Conservation (phyloP, 75 land plant genomes). For the Isoetes taiwanensis region DNA sequence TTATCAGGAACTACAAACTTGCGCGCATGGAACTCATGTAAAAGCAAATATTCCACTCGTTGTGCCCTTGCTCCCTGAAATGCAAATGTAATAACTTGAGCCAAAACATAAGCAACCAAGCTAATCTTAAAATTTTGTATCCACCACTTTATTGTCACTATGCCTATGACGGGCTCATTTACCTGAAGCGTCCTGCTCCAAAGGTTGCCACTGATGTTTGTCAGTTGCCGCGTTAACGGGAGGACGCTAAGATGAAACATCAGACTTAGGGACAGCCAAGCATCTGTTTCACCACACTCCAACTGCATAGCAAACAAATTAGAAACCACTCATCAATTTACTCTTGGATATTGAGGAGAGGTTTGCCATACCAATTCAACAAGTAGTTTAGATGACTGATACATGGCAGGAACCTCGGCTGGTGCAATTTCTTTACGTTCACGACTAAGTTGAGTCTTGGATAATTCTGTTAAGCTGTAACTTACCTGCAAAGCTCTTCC, state of each 20-base stretch:
- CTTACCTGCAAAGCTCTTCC: conserved; percentile 47
- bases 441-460: conserved; percentile 72
- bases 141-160: neutral
- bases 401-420: conserved; percentile 74
- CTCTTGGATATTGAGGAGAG: neutral
- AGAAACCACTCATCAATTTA: neutral
- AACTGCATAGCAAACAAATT: conserved; percentile 29
- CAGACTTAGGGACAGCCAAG: conserved; percentile 84
- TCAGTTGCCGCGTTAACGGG: conserved; percentile 93
- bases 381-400: conserved; percentile 44
- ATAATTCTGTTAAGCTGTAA: conserved; percentile 82
- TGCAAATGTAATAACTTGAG: too few relatives aligned
- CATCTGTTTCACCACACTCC: conserved; percentile 90
- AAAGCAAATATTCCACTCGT: conserved; percentile 86
- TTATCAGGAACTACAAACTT: conserved; percentile 95
- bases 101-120: too few relatives aligned
- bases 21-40: conserved; percentile 82
- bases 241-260: conserved; percentile 96
- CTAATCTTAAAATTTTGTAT: neutral
- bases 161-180: too few relatives aligned
- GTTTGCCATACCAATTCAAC: conserved; percentile 55
- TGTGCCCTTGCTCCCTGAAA: conserved; percentile 89
- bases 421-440: conserved; percentile 83
- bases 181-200: conserved; percentile 98
- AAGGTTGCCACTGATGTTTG: conserved; percentile 94